These are phyloP conservation scores for Paraphoma chrysanthemicola DNA, from an alignment of 2,329 filamentous ascomycete genomes.

Conservation along the genomic window DNA sequence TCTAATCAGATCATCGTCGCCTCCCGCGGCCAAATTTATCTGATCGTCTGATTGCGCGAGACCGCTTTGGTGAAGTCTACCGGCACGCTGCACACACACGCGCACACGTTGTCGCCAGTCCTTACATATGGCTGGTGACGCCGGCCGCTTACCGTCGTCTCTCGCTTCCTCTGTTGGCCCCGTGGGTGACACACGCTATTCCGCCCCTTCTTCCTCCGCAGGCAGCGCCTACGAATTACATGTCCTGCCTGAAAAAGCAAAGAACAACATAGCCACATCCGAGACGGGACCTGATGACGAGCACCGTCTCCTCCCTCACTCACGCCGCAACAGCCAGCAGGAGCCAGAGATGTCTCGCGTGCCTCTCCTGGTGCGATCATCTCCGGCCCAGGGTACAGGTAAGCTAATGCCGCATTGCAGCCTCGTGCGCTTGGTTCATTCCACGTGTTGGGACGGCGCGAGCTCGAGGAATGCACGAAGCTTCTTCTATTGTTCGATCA, in stretches of 20 bases:
- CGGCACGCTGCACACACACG: slow-evolving; percentile 16
- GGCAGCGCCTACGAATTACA: slow-evolving; percentile 42
- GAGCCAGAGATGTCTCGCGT: slow-evolving; percentile 55
- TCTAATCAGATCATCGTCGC: slow-evolving; percentile 35
- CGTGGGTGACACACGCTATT: slow-evolving; percentile 27
- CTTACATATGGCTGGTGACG: slow-evolving; percentile 34
- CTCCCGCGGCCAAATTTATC: slow-evolving; percentile 22
- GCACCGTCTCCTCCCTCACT: slow-evolving; percentile 20
- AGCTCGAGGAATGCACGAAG: not conserved
- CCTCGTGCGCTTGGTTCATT: slow-evolving; percentile 9
- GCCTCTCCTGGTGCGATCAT: slow-evolving; percentile 66
- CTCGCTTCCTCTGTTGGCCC: slow-evolving; percentile 27
- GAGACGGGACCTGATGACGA: slow-evolving; percentile 39
- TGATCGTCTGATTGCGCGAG: slow-evolving; percentile 37
- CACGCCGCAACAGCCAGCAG: slow-evolving; percentile 7
- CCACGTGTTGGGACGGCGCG: not conserved
- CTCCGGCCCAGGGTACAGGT: slow-evolving; percentile 64
- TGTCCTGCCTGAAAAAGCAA: slow-evolving; percentile 34
- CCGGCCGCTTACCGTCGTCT: slow-evolving; percentile 18
- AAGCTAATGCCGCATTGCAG: slow-evolving; percentile 20
- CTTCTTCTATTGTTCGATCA: no score
- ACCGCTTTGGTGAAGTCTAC: slow-evolving; percentile 23
- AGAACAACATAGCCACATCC: slow-evolving; percentile 28
- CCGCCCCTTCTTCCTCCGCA: slow-evolving; percentile 21
- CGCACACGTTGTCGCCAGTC: slow-evolving; percentile 22